These are phyloP conservation scores for Trichophyton simii DNA, from an alignment of 2,329 filamentous ascomycete genomes.

Conservation along the genomic window DNA sequence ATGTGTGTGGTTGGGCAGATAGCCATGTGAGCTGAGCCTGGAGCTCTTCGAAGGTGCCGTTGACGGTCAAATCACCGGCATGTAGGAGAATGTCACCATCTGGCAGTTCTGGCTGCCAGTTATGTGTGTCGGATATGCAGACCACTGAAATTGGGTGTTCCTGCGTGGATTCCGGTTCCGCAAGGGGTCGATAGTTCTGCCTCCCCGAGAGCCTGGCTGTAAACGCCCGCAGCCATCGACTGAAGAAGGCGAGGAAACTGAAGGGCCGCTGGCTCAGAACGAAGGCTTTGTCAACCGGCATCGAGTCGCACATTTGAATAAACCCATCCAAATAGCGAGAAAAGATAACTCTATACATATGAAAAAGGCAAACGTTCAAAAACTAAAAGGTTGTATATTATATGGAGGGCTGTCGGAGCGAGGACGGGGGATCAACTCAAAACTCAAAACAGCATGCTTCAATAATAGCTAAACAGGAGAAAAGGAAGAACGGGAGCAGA, in stretches of 20 bases:
- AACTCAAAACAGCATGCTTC: constrained; percentile 2
- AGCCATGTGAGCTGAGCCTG: constrained; percentile 34
- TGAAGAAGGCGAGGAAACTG: neutral
- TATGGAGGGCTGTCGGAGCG: neutral
- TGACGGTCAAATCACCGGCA: constrained; percentile 38
- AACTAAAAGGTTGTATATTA: neutral
- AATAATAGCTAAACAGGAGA: neutral
- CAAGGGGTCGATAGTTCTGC: neutral
- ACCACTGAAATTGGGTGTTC: constrained; percentile 8
- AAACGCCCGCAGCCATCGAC: neutral
- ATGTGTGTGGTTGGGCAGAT: constrained; percentile 25
- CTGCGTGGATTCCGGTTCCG: neutral
- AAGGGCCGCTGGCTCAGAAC: neutral
- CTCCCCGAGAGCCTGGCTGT: neutral
- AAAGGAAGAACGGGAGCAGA: neutral
- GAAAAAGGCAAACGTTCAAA: neutral
- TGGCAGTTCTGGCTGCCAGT: constrained; percentile 26
- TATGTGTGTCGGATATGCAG: constrained; percentile 36
- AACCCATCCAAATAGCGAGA: constrained; percentile 2
- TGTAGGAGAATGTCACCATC: constrained; percentile 37
- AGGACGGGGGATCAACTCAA: neutral
- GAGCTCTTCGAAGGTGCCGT: constrained; percentile 33
- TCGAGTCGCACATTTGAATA: constrained; percentile 2
- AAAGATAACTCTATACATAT: neutral
- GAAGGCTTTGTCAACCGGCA: constrained; percentile 1